Evolutionary conservation across 78 protist genomes (phyloP), one percentile per base, ranked within the genome.

Genomic region (Diacronema lutheri): DNA sequence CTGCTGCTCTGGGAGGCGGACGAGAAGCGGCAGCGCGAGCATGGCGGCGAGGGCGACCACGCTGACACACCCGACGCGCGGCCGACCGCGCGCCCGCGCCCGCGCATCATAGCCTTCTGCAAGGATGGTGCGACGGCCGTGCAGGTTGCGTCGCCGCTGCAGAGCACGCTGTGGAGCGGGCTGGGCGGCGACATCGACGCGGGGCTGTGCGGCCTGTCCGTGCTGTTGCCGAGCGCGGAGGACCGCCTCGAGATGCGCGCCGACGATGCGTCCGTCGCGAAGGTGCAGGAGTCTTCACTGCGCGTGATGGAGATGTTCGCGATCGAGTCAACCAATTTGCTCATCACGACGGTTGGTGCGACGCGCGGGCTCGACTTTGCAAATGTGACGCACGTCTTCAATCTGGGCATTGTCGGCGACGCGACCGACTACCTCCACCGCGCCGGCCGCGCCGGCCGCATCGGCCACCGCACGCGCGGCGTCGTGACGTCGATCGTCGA

Each of bases 351-450:
- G 35, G 79, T 56, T 0, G 55, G 55, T 21, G 79, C 79, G 29
- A 71, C 79, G 13, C 79, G 79, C 33, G 79, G 79, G 38, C 79
- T 71, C 23, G 79, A 71, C 79, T 71, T 71, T 14, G 55, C 79
- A 23, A 56, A 71, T 35, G 79, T 71, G 57, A 71, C 79, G 38
- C 33, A 37, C 79, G 79, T 71, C 58, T 12, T 71, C 79, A 71
- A 71, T 35, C 58, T 71, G 26, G 79, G 79, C 79, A 41, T 71
- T 58, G 79, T 71, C 58, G 79, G 79, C 31, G 0, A 29, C 21
- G 58, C 7, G 14, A 58, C 57, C 21, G 79, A 71, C 79, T 71
- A 71, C 57, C 19, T 71, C 26, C 79, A 71, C 58, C 79, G 79
- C 31, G 79, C 79, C 6, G 79, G 79, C 57, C 76, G 76, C n/a